Evolutionary conservation across 2,329 filamentous ascomycete species (phyloP).

Genomic region (Pestalotiopsis sp.): DNA sequence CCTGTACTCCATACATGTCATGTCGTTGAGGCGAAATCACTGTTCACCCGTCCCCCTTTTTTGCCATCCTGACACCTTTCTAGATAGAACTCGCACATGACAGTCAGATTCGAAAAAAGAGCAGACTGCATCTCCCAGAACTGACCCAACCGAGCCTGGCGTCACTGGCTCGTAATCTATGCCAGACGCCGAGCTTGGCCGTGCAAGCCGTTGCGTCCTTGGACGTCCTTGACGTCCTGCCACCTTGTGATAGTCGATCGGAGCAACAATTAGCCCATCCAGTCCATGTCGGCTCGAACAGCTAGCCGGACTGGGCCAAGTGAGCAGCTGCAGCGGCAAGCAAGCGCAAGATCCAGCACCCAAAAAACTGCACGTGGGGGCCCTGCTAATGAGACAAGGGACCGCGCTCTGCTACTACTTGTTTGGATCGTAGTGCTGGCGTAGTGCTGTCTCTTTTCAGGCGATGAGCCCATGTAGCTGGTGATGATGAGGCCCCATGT

Average conservation of each 20-base stretch:
- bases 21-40: too few relatives aligned
- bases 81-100: not conserved
- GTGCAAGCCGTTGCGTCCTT: not conserved
- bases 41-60: too few relatives aligned
- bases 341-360: not conserved
- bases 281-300: not conserved
- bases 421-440: not conserved
- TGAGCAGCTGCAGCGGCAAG: not conserved
- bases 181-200: not conserved
- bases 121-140: not conserved
- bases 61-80: too few relatives aligned
- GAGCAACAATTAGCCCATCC: conserved; percentile 4
- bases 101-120: not conserved
- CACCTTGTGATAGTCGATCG: not conserved
- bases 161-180: not conserved
- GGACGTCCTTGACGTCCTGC: not conserved
- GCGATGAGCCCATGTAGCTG: not conserved
- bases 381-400: not conserved
- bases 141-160: not conserved
- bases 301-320: not conserved
- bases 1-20: too few relatives aligned
- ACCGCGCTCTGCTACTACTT: not conserved
- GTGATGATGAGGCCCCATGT: not conserved
- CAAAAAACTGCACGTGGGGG: not conserved
- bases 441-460: not conserved